These are phyloP conservation scores for Corrigiola litoralis DNA, from an alignment of 179 eudicot genomes.

Conservation along the genomic window DNA sequence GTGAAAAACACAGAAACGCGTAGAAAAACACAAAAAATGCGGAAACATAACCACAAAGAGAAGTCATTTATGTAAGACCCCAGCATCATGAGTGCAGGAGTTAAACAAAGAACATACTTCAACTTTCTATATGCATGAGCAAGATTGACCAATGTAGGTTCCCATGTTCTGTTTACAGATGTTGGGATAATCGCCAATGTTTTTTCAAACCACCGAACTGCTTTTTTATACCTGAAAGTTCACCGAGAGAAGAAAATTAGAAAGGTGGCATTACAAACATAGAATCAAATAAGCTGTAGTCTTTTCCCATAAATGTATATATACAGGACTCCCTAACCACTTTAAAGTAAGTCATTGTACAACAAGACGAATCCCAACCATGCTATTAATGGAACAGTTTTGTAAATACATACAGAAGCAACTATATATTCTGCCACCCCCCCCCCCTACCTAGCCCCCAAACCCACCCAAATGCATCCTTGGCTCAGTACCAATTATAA, in stretches of 20 bases:
- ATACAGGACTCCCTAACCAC: too few species aligned
- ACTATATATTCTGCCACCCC: too few species aligned
- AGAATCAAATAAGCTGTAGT: background rate
- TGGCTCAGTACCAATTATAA: too few species aligned
- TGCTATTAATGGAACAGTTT: too few species aligned
- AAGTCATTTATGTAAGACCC: background rate
- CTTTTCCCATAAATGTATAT: background rate
- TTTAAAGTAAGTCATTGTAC: too few species aligned
- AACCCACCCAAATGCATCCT: too few species aligned
- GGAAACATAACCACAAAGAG: background rate
- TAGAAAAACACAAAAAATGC: background rate
- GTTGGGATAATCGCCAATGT: conserved; percentile 71
- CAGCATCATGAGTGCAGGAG: conserved; percentile 3
- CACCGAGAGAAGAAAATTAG: conserved; percentile 1
- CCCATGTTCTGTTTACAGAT: conserved; percentile 75
- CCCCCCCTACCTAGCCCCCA: too few species aligned
- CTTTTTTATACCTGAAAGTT: conserved; percentile 64
- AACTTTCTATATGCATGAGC: conserved; percentile 84
- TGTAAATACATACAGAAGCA: too few species aligned
- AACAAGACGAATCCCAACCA: too few species aligned
- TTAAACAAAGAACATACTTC: conserved; percentile 42
- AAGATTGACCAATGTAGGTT: conserved; percentile 82
- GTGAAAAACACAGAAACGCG: background rate
- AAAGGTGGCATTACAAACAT: background rate
- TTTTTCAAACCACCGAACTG: conserved; percentile 90